phyloP scores from a whole-genome alignment of 192 early-diverging fungal genomes.

The Umbelopsis ramanniana region DNA sequence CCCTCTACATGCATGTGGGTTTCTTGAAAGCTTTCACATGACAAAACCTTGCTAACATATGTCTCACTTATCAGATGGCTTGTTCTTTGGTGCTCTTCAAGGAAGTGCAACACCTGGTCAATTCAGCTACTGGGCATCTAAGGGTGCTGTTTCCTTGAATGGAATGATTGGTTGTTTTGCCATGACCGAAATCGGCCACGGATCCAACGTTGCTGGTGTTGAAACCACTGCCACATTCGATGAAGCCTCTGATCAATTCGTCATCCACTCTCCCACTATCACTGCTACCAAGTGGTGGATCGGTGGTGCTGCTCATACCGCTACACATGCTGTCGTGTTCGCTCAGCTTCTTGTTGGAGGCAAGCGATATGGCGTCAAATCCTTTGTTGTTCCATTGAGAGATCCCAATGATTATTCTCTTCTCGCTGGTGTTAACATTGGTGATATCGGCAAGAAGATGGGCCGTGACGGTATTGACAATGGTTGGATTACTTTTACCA shows the following conservation, averaged over 20 bases:
- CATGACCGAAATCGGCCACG: slow-evolving; percentile 91
- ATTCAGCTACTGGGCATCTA: slow-evolving; percentile 83
- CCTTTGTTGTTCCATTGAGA: slow-evolving; percentile 87
- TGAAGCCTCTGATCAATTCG: slow-evolving; percentile 80
- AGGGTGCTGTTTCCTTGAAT: slow-evolving; percentile 81
- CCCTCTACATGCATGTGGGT: background rate
- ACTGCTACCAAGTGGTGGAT: slow-evolving; percentile 97
- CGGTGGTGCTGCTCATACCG: slow-evolving; percentile 91
- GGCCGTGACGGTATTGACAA: slow-evolving; percentile 91
- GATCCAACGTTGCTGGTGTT: slow-evolving; percentile 88
- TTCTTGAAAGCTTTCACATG: background rate
- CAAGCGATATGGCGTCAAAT: slow-evolving; percentile 83
- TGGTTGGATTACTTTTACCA: slow-evolving; percentile 92
- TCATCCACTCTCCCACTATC: slow-evolving; percentile 79
- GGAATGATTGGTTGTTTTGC: slow-evolving; percentile 90
- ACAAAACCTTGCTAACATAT: background rate
- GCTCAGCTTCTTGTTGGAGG: slow-evolving; percentile 85
- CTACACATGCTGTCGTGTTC: slow-evolving; percentile 81
- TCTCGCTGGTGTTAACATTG: slow-evolving; percentile 87
- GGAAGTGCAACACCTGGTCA: slow-evolving; percentile 84
- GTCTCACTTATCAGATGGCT: slow-evolving; percentile 47
- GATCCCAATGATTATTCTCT: slow-evolving; percentile 78
- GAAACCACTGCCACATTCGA: slow-evolving; percentile 94
- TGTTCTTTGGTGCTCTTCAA: slow-evolving; percentile 87
- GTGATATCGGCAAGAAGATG: slow-evolving; percentile 95